A percentile compares a stretch with the other conserved stretches of the same genome.
Evolutionary conservation across 768 basidiomycete genomes (phyloP).

Genomic region (Fistulinella prunicolor): DNA sequence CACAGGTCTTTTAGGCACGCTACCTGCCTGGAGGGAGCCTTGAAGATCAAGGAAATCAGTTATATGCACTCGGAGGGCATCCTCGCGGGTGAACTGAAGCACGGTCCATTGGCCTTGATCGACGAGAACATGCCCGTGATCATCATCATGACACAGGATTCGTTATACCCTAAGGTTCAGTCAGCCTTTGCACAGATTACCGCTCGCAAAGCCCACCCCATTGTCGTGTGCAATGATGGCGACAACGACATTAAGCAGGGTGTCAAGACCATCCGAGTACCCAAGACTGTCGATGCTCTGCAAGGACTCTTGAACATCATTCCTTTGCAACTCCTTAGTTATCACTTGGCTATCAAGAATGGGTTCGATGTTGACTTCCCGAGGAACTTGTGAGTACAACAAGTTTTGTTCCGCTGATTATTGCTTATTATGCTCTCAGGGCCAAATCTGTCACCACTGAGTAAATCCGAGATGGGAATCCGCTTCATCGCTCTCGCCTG

Average conservation of each 20-base stretch:
- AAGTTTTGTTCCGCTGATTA: conserved; percentile 1
- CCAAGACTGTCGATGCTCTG: conserved; percentile 89
- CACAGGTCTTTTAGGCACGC: conserved; percentile 56
- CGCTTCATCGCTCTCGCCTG: background rate
- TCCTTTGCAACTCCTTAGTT: conserved; percentile 91
- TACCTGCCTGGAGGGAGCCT: conserved; percentile 94
- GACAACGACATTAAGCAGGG: conserved; percentile 74
- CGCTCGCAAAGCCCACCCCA: conserved; percentile 92
- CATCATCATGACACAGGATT: conserved; percentile 99
- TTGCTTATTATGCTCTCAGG: conserved; percentile 35
- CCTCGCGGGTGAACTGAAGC: conserved; percentile 97
- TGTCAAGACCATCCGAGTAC: conserved; percentile 89
- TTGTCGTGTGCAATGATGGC: conserved; percentile 93
- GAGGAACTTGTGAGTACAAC: conserved; percentile 74
- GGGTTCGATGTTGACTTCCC: conserved; percentile 99
- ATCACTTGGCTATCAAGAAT: conserved; percentile 93
- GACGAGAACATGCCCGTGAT: conserved; percentile 99
- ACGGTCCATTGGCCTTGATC: conserved; percentile 95
- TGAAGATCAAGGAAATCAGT: conserved; percentile 99
- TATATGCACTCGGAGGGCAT: conserved; percentile 72
- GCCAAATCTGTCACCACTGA: conserved; percentile 77
- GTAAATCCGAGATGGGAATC: conserved; percentile 35
- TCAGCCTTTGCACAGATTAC: conserved; percentile 96
- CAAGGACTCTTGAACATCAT: conserved; percentile 97
- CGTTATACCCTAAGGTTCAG: conserved; percentile 97